Evolutionary conservation across 306 rosid genomes (phyloP), one percentile per base, ranked within the genome.

Genomic region (Cicer judaicum): DNA sequence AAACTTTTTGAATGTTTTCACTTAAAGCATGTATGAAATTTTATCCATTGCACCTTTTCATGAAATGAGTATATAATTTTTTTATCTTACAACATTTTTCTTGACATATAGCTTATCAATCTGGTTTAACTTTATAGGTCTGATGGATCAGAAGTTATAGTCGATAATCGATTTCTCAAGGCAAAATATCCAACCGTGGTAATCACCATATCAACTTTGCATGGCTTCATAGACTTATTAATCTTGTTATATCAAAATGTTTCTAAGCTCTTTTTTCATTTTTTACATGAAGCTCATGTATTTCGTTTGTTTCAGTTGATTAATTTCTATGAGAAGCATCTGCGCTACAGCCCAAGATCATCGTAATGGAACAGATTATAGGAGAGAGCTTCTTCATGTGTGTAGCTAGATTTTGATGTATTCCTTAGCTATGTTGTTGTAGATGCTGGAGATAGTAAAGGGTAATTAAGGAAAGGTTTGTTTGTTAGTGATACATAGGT

Each of bases 291-390:
- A 70, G 21, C 15, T 74, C 29, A 21, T 70, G 42, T n/a, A 24
- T 69, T 79, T 50, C 66, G 16, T 7, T 2, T 59, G 75, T 79
- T 78, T 47, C 90, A 94, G 98, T 78, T 94, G 87, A 91, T 94
- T 80, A 81, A 84, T 84, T 94, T 83, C 86, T 94, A 94, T 2
- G 98, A 94, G 90, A 94, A 87, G 77, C 97, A 86, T 83, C 92
- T 94, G 75, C 91, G 87, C 70, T 91, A 89, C 85, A 83, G 50
- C 74, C 86, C 90, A 4, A 69, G 21, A 60, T 2, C 84, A 16
- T 71, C 68, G 5, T 91, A 85, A 85, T 16, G 43, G 75, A 54
- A 71, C 62, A 59, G 21, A 80, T 76, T 41, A 74, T 76, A 40
- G 70, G 80, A 65, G 81, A 71, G 83, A 67, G 82, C 40, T 47